Evolutionary conservation across 2,329 filamentous ascomycete genomes (phyloP), one percentile per base, ranked within the genome.

Genomic region (Curvularia lunata): DNA sequence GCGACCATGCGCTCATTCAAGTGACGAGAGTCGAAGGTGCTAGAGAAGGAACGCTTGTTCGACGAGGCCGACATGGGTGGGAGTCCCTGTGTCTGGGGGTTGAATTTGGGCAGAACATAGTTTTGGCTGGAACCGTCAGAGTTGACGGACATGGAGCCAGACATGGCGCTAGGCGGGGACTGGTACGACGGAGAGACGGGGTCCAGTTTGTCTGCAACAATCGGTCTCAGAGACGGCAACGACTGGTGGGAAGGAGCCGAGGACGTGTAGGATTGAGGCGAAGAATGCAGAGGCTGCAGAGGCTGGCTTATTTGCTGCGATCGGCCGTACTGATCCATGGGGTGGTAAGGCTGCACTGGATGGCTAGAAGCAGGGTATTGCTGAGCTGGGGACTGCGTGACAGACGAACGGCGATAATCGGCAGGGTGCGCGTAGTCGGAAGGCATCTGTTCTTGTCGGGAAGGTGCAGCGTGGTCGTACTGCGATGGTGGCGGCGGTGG

Each of bases 11-110:
- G 79, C 56, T 78, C 77, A 28, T 74, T 74, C 41, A 81, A 65
- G 61, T 81, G 78, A 16, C 70, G 66, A 5, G 77, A 78, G 54
- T 79, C 75, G 60, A 83, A 83, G 8, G 79, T 80, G 52, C 75
- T 72, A 21, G 77, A 78, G 66, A 78, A 82, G 28, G 77, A 76
- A 43, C 81, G 80, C 65, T 83, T 83, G 56, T 78, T 75, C 8
- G 76, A 71, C 19, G 65, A 53, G 10, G 67, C 59, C 27, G 67
- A 58, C 43, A 72, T 62, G 30, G 67, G 68, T 25, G 65, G 62
- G 12, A 70, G 67, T 42, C 59, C 53, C 55, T 71, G 70, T 6
- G 68, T 49, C 57, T 71, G 70, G 6, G 69, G 59, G 4, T 61
- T 62, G 54, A 67, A 72, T 56, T 75, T 72, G 45, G 68, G 61